Base-by-base conservation (phyloP, 129 eudicot genomes). In the Flaveria linearis region DNA sequence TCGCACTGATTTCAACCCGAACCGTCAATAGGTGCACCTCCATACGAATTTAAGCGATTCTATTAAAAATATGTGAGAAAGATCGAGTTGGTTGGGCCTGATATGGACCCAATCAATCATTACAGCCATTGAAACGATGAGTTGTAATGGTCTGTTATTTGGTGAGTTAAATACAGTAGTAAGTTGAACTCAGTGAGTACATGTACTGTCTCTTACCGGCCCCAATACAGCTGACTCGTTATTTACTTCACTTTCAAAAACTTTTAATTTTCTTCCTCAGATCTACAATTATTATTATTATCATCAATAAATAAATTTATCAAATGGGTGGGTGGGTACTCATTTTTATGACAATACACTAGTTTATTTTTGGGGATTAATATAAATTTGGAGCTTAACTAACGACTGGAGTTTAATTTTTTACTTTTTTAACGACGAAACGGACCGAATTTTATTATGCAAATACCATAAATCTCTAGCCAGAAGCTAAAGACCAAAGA, bases 171-270 rank as follows among this genome's bases (percentile, higher is more conserved):
- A 80, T 80, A 78, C 83, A 72, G 57, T 72, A 79, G 72, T 72
- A 53, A 79, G 50, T 64, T 80, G 20, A 72, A 52, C 83, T 72
- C 83, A 72, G 83, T 51, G 68, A 72, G 73, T 62, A 80, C 69
- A 41, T 68, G 74, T 52, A 72, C 83, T 72, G 78, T 63, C 78
- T 51, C 73, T 25, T 72, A 69, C 78, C 78, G 74, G 83, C 83
- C 64, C 22, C 60, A 72, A 36, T 79, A 52, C 68, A 52, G 78
- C 83, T 33, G 83, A 79, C 83, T 72, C 65, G 0, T 64, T 47
- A 63, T 79, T 72, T 50, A 79, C 30, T 72, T 52, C 64, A 25
- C 69, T 33, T 65, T 72, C 10, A 33, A 14, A 51, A 0, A 1
- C 45, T 43, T 43, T 20, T 20, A 10, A 7, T 4, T 17, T 69